A percentile compares a stretch with the other conserved stretches of the same genome.
These are phyloP conservation scores for Excoecaria cochinchinensis DNA, from an alignment of 345 rosid genomes.

Conservation along the genomic window DNA sequence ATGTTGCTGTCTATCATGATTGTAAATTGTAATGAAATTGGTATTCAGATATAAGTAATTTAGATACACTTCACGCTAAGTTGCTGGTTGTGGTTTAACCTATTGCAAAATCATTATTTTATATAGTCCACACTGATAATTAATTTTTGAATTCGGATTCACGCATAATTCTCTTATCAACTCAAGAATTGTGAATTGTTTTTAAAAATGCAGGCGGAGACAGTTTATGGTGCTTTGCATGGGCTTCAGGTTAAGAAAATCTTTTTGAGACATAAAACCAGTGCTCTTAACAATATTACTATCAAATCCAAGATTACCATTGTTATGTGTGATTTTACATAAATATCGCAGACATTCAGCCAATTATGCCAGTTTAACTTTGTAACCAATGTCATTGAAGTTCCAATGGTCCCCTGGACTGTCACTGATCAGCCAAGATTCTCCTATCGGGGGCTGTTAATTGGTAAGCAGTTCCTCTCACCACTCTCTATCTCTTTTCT, in stretches of 20 bases:
- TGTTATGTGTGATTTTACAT: constrained; percentile 9
- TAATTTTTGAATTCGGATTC: not conserved
- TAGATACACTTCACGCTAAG: not conserved
- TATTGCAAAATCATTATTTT: not conserved
- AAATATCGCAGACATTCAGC: constrained; percentile 64
- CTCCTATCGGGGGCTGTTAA: constrained; percentile 65
- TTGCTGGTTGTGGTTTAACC: not conserved
- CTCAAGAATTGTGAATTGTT: constrained; percentile 9
- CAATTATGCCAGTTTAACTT: constrained; percentile 60
- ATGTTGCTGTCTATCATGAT: not conserved
- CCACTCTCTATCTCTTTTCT: not conserved
- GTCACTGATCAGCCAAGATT: constrained; percentile 66
- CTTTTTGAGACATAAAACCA: not conserved
- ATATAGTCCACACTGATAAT: not conserved
- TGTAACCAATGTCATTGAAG: constrained; percentile 40
- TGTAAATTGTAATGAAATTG: not conserved
- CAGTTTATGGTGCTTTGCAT: constrained; percentile 70
- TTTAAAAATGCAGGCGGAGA: constrained; percentile 50
- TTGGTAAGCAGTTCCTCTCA: constrained; percentile 41
- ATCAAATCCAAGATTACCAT: constrained; percentile 7
- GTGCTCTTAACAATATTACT: constrained; percentile 8
- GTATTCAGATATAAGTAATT: not conserved
- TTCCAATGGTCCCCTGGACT: constrained; percentile 60
- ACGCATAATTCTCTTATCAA: constrained; percentile 4
- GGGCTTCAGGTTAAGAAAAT: constrained; percentile 60